phyloP scores from a whole-genome alignment of 176 grass and related monocot genomes.

The Triticum turgidum region DNA sequence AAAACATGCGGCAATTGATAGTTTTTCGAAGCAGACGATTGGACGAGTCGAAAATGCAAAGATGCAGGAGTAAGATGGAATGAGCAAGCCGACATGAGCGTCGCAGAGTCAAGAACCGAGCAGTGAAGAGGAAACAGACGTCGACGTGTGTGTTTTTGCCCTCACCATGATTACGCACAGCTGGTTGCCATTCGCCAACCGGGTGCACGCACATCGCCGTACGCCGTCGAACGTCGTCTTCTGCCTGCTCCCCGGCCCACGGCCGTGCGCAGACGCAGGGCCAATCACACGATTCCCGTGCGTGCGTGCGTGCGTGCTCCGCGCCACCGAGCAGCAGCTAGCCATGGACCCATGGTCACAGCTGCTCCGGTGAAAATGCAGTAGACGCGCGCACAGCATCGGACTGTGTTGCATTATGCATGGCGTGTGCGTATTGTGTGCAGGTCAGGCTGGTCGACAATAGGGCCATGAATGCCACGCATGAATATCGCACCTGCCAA shows the following conservation, averaged over 20 bases:
- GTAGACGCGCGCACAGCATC: background rate
- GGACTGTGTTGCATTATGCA: too few relatives aligned
- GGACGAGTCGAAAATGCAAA: too few relatives aligned
- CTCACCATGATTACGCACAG: background rate
- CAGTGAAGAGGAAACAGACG: background rate
- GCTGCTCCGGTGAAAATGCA: background rate
- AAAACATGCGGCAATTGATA: too few relatives aligned
- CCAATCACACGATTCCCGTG: background rate
- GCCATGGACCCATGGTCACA: too few relatives aligned
- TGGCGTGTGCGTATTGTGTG: background rate
- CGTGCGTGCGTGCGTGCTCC: background rate
- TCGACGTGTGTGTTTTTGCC: background rate
- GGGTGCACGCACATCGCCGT: background rate
- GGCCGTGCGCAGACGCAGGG: background rate
- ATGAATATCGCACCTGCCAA: background rate
- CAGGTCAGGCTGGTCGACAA: background rate
- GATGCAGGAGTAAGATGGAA: background rate
- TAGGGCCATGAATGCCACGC: background rate
- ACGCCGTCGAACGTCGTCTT: background rate
- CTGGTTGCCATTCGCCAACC: slow-evolving; percentile 5
- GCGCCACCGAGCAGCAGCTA: too few relatives aligned
- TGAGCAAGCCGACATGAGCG: background rate
- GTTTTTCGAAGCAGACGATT: too few relatives aligned
- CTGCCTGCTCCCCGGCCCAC: background rate
- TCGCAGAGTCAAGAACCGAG: background rate